phyloP scores from a whole-genome alignment of 331 rosid species.

The Telfairia occidentalis region DNA sequence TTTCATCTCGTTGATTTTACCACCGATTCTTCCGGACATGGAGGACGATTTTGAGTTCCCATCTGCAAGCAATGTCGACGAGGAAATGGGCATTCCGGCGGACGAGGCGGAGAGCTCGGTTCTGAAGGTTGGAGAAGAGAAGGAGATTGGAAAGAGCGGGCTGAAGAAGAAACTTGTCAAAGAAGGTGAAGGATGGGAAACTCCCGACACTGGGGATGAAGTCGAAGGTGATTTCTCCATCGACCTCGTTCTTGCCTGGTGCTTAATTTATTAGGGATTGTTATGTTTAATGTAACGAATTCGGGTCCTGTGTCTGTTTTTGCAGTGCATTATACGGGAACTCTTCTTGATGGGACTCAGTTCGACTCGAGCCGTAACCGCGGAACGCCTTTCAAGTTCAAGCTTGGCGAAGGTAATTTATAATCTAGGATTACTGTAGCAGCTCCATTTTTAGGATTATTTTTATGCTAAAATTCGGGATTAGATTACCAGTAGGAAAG shows the following conservation, averaged over 20 bases:
- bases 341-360: constrained; percentile 65
- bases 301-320: not conserved
- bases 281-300: not conserved
- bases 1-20: not conserved
- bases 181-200: constrained; percentile 74
- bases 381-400: constrained; percentile 60
- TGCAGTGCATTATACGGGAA: constrained; percentile 73
- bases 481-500: not conserved
- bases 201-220: constrained; percentile 58
- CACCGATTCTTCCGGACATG: not conserved
- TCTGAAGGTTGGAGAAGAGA: constrained; percentile 64
- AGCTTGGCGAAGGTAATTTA: constrained; percentile 60
- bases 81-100: constrained; percentile 33
- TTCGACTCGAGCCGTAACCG: constrained; percentile 77
- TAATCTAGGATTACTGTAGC: not conserved
- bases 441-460: too few species aligned
- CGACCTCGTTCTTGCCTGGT: not conserved
- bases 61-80: constrained; percentile 14
- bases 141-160: constrained; percentile 59
- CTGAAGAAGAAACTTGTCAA: constrained; percentile 64
- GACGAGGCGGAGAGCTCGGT: constrained; percentile 21
- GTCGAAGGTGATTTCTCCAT: constrained; percentile 41
- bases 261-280: not conserved
- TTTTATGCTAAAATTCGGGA: not conserved
- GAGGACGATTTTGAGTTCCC: constrained; percentile 12